A percentile compares a stretch with the other conserved stretches of the same genome.
phyloP scores from a whole-genome alignment of 2,329 filamentous ascomycete genomes.

The Aspergillus piperis region DNA sequence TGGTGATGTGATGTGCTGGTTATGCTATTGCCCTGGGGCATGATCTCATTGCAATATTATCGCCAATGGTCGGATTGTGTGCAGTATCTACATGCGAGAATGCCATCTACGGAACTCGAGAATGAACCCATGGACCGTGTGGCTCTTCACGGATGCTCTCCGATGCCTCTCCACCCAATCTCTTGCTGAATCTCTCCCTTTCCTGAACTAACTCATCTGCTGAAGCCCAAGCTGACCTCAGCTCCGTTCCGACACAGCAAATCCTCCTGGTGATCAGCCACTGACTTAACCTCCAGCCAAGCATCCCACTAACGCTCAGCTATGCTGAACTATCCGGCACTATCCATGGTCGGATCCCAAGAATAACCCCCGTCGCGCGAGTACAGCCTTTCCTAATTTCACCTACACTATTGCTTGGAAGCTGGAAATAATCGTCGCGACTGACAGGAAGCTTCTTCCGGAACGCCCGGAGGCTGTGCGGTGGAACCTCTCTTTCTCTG shows the following conservation, averaged over 20 bases:
- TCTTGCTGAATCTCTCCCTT: neutral
- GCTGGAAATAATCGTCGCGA: neutral
- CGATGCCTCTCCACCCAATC: neutral
- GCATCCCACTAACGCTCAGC: conserved; percentile 5
- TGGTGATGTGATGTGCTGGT: neutral
- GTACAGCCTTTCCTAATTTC: neutral
- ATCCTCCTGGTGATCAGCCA: neutral
- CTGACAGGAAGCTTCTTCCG: conserved; percentile 11
- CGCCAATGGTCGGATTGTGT: too few species aligned
- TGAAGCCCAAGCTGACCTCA: conserved; percentile 1
- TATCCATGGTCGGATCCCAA: neutral
- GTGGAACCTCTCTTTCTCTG: conserved; percentile 9
- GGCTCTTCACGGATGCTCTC: neutral
- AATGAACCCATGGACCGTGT: neutral
- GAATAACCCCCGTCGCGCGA: neutral
- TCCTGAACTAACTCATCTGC: neutral
- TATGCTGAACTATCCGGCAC: neutral
- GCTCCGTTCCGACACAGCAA: neutral
- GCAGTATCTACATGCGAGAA: too few species aligned
- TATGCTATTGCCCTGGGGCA: neutral
- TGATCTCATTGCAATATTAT: neutral
- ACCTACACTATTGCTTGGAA: neutral
- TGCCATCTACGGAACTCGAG: neutral
- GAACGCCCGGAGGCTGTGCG: conserved; percentile 28
- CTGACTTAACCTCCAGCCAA: conserved; percentile 3